phyloP scores from a whole-genome alignment of 495 filamentous ascomycete genomes.

The Podospora comata region DNA sequence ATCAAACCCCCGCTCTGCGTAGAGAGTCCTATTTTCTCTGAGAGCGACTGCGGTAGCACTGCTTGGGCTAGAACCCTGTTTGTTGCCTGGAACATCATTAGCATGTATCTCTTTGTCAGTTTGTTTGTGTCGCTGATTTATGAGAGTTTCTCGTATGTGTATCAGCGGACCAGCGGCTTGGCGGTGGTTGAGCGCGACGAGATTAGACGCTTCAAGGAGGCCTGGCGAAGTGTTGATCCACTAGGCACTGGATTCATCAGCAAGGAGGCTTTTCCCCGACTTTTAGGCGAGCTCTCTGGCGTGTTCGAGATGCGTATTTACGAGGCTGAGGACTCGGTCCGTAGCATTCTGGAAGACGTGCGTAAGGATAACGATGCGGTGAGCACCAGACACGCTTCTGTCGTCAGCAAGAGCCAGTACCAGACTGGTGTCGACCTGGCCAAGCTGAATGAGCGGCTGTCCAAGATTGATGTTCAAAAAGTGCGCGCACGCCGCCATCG shows the following conservation, averaged over 20 bases:
- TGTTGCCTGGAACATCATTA: conserved; percentile 96
- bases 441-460: conserved; percentile 69
- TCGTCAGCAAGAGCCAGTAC: conserved; percentile 43
- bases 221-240: conserved; percentile 93
- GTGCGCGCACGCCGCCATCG: conserved; percentile 69
- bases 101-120: conserved; percentile 99
- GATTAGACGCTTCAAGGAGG: conserved; percentile 94
- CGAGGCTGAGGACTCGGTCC: conserved; percentile 80
- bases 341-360: conserved; percentile 77
- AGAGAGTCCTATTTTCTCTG: conserved; percentile 59
- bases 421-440: conserved; percentile 71
- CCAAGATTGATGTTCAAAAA: conserved; percentile 67
- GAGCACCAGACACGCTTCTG: conserved; percentile 53
- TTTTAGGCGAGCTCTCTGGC: conserved; percentile 88
- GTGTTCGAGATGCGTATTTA: conserved; percentile 98
- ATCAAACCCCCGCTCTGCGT: conserved; percentile 76
- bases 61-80: conserved; percentile 85
- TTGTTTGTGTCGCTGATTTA: conserved; percentile 98
- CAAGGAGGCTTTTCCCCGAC: conserved; percentile 85
- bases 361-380: conserved; percentile 51
- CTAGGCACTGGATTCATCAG: conserved; percentile 85
- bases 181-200: conserved; percentile 87
- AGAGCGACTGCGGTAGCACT: conserved; percentile 89
- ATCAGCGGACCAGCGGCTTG: conserved; percentile 85
- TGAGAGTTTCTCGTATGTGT: conserved; percentile 99